Percentiles rank a stretch among this genome's conserved stretches.
Conservation (phyloP, 768 basidiomycete genomes). For the Steccherinum ochraceum region DNA sequence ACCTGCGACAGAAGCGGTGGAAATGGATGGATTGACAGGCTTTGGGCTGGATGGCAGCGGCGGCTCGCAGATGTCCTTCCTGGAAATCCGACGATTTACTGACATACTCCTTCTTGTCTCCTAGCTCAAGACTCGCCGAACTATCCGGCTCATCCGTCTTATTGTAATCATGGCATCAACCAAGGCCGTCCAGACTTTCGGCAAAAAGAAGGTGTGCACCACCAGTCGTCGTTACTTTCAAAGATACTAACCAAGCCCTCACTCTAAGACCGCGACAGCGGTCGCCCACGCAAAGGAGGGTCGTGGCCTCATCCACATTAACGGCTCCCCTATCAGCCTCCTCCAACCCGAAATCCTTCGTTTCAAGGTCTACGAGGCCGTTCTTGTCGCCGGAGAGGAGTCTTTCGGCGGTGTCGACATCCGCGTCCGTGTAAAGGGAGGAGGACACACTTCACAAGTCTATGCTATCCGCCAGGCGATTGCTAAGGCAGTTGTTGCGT, state of each 20-base stretch:
- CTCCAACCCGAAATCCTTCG: slow-evolving; percentile 94
- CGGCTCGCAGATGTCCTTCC: background rate
- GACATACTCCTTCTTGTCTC: slow-evolving; percentile 13
- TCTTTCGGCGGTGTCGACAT: slow-evolving; percentile 86
- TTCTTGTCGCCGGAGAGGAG: slow-evolving; percentile 91
- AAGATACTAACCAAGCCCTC: background rate
- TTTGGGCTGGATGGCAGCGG: slow-evolving; percentile 33
- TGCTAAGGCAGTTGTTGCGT: slow-evolving; percentile 94
- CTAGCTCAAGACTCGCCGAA: slow-evolving; percentile 16
- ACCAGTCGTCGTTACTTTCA: slow-evolving; percentile 3
- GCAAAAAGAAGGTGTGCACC: slow-evolving; percentile 92
- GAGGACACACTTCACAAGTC: slow-evolving; percentile 98
- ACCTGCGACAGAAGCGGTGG: slow-evolving; percentile 2
- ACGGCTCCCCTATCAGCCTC: slow-evolving; percentile 94
- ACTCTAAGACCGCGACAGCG: slow-evolving; percentile 85
- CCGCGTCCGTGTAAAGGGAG: slow-evolving; percentile 96
- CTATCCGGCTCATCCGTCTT: slow-evolving; percentile 12
- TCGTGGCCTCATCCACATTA: slow-evolving; percentile 92
- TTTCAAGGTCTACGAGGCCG: slow-evolving; percentile 96
- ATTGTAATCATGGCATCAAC: slow-evolving; percentile 56
- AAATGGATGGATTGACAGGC: slow-evolving; percentile 34
- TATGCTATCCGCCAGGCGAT: slow-evolving; percentile 99
- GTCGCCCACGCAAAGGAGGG: slow-evolving; percentile 97
- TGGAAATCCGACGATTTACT: slow-evolving; percentile 3
- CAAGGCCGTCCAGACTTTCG: slow-evolving; percentile 98